Percentiles rank a stretch among this genome's conserved stretches.
These are phyloP conservation scores for Dendrobium officinale DNA, from an alignment of 106 monocot species.

Conservation along the genomic window DNA sequence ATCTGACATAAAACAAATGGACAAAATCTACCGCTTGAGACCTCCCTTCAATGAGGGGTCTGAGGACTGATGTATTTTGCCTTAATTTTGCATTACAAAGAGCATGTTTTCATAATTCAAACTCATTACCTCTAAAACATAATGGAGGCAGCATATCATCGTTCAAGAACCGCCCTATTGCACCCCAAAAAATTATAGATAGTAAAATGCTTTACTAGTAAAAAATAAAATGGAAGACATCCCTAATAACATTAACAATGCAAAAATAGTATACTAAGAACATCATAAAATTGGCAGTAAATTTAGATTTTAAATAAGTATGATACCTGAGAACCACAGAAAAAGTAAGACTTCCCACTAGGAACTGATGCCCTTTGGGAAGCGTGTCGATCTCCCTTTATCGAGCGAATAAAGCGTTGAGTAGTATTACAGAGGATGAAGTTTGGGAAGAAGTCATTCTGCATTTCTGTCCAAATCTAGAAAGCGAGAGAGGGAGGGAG, in stretches of 20 bases:
- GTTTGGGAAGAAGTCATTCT: conserved; percentile 93
- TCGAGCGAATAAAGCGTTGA: conserved; percentile 78
- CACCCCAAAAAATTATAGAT: too few relatives aligned
- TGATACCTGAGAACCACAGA: conserved; percentile 87
- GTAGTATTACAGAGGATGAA: conserved; percentile 97
- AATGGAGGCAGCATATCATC: background rate
- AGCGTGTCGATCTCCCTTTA: conserved; percentile 41
- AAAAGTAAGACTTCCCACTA: conserved; percentile 60
- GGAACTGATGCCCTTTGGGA: conserved; percentile 37
- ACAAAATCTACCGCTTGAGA: too few relatives aligned
- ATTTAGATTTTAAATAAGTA: background rate
- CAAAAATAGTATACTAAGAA: background rate
- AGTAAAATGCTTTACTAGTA: background rate
- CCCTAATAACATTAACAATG: background rate
- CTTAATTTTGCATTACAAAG: background rate
- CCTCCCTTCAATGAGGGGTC: too few relatives aligned
- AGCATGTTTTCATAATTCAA: background rate
- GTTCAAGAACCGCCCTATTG: too few relatives aligned
- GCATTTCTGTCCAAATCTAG: conserved; percentile 94
- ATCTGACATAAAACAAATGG: too few relatives aligned
- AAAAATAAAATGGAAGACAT: background rate
- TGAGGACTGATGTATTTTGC: too few relatives aligned
- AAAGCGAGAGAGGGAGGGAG: background rate
- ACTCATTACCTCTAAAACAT: background rate
- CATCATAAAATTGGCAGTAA: background rate